Conservation (phyloP, 371 early-diverging fungal species). For the Mucor lusitanicus region DNA sequence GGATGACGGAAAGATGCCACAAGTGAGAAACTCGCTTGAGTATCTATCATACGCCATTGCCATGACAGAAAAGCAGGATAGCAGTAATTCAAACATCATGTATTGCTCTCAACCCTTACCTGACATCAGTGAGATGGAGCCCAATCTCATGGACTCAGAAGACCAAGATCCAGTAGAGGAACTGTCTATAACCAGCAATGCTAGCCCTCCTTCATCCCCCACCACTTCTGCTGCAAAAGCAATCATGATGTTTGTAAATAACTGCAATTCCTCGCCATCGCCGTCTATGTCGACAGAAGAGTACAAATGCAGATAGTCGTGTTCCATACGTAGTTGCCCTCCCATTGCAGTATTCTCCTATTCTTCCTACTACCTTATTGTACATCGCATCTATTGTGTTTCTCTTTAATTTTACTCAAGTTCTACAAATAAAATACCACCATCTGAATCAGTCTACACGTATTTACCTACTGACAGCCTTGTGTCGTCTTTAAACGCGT, state of each 20-base stretch:
- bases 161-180: neutral
- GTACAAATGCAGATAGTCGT: neutral
- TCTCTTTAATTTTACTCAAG: neutral
- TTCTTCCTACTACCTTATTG: neutral
- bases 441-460: neutral
- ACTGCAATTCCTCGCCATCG: neutral
- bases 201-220: constrained; percentile 36
- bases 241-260: constrained; percentile 42
- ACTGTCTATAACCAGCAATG: neutral
- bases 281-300: neutral
- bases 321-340: neutral
- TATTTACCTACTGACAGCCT: neutral
- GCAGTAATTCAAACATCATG: neutral
- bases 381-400: neutral
- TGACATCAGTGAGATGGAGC: constrained; percentile 25
- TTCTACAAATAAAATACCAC: neutral
- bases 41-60: constrained; percentile 44
- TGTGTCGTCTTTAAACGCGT: no score
- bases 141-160: constrained; percentile 26
- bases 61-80: constrained; percentile 25
- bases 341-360: neutral
- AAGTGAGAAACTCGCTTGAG: constrained; percentile 27
- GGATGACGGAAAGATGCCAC: neutral
- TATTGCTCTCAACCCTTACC: constrained; percentile 31
- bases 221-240: constrained; percentile 43